Conservation (phyloP, 306 rosid genomes). For the Cucurbita argyrosperma region DNA sequence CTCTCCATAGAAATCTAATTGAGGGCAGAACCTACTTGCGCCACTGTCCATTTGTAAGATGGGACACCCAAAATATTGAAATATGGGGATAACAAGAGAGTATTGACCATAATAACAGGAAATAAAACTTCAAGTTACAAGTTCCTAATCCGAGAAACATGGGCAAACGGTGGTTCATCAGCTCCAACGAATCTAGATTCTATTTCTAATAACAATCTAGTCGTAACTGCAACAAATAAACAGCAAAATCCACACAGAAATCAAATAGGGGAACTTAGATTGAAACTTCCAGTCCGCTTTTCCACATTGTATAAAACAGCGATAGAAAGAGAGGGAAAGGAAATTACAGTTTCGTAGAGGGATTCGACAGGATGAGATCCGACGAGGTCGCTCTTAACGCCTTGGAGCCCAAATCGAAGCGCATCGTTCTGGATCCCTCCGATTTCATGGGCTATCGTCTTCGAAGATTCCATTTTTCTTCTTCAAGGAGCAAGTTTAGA, state of each 20-base stretch:
- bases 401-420: constrained; percentile 65
- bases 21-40: not conserved
- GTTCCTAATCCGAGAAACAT: not conserved
- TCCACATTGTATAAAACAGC: not conserved
- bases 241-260: not conserved
- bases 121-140: not conserved
- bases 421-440: constrained; percentile 76
- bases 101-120: not conserved
- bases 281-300: not conserved
- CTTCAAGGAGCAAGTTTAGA: not conserved
- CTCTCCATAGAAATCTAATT: not conserved
- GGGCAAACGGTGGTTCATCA: not conserved
- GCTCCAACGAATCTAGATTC: not conserved
- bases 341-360: constrained; percentile 43
- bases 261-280: not conserved
- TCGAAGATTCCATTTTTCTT: constrained; percentile 41
- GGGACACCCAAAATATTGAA: no score
- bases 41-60: not conserved
- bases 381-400: constrained; percentile 54
- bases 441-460: constrained; percentile 69
- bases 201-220: not conserved
- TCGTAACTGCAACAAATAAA: not conserved
- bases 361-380: constrained; percentile 70
- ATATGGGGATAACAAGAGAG: not conserved
- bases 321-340: not conserved